These are phyloP conservation scores for Lactarius sanguifluus DNA, from an alignment of 768 basidiomycete species.

Conservation along the genomic window DNA sequence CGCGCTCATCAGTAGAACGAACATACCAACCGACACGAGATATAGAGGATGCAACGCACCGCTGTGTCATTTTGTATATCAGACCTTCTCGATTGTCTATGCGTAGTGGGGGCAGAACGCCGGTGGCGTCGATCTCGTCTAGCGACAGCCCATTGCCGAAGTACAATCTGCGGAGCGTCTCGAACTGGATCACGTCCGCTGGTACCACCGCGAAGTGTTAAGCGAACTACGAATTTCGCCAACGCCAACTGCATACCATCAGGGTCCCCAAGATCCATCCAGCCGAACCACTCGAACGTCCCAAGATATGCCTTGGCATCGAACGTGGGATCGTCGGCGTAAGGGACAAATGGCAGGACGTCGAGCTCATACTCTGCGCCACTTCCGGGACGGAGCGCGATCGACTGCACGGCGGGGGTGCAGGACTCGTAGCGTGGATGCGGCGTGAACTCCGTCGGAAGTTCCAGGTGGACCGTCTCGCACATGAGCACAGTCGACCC, in stretches of 20 bases:
- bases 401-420: conserved; percentile 47
- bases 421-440: conserved; percentile 56
- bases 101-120: conserved; percentile 43
- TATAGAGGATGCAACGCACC: conserved; percentile 29
- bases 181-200: conserved; percentile 48
- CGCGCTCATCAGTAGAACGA: background rate
- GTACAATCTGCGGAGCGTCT: conserved; percentile 48
- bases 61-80: conserved; percentile 32
- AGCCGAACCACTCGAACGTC: conserved; percentile 49
- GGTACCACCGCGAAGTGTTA: conserved; percentile 34
- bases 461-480: background rate
- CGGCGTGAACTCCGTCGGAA: conserved; percentile 24
- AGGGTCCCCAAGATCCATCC: conserved; percentile 47
- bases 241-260: conserved; percentile 40
- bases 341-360: conserved; percentile 59
- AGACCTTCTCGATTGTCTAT: background rate
- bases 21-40: conserved; percentile 24
- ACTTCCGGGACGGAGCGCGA: conserved; percentile 35
- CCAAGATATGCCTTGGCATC: conserved; percentile 40
- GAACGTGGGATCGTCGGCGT: conserved; percentile 60
- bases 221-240: background rate
- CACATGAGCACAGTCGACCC: conserved; percentile 9
- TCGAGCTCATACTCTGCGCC: conserved; percentile 45
- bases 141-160: conserved; percentile 40
- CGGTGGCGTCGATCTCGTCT: conserved; percentile 49